These are phyloP conservation scores for Hypoxylon intermedium DNA, from an alignment of 495 filamentous ascomycete genomes.

Conservation along the genomic window DNA sequence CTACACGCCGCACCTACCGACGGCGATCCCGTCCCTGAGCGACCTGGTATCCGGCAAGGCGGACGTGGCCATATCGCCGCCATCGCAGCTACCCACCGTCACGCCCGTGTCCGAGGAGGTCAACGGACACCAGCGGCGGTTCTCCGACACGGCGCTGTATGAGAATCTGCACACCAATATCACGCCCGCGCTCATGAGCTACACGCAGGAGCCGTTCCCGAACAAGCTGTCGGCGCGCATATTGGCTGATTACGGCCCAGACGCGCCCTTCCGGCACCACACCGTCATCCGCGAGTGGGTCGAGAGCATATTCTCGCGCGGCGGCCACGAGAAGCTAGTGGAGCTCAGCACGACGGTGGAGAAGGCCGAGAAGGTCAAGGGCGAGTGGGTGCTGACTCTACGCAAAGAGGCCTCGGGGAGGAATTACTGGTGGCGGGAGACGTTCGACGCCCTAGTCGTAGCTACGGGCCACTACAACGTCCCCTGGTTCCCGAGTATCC, in stretches of 20 bases:
- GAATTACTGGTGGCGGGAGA: conserved; percentile 54
- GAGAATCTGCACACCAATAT: conserved; percentile 56
- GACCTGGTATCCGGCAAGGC: conserved; percentile 55
- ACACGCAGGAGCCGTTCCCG: conserved; percentile 49
- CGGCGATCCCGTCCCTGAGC: conserved; percentile 52
- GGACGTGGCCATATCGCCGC: conserved; percentile 56
- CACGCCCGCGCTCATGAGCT: conserved; percentile 48
- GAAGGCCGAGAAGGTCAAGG: conserved; percentile 43
- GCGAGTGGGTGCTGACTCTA: conserved; percentile 50
- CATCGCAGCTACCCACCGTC: conserved; percentile 52
- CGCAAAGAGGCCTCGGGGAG: conserved; percentile 41
- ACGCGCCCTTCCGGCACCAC: conserved; percentile 49
- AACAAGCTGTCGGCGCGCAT: conserved; percentile 38
- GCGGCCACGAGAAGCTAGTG: conserved; percentile 45
- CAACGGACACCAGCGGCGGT: conserved; percentile 55
- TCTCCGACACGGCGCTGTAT: conserved; percentile 58
- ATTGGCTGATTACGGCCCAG: conserved; percentile 43
- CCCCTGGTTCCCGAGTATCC: conserved; percentile 42
- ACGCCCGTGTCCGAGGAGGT: conserved; percentile 48
- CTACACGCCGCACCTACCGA: conserved; percentile 46
- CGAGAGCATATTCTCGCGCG: conserved; percentile 47
- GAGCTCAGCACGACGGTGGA: conserved; percentile 53
- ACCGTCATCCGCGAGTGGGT: conserved; percentile 49
- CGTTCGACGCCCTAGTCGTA: conserved; percentile 44
- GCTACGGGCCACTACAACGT: conserved; percentile 49